phyloP scores from a whole-genome alignment of 495 filamentous ascomycete genomes.

The Aspergillus asperescens region DNA sequence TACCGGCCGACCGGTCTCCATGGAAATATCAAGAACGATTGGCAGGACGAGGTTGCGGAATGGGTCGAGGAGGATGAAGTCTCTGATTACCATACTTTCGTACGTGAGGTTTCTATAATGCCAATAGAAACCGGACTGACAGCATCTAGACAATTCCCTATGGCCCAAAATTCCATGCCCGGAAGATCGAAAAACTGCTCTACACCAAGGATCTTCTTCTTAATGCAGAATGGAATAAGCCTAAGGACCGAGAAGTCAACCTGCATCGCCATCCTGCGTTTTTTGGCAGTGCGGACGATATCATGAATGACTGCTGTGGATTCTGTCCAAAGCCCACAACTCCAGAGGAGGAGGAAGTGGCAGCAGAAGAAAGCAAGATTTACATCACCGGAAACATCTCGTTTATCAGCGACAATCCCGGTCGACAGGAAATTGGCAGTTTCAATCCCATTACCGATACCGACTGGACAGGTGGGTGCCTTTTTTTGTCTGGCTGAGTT shows the following conservation, averaged over 20 bases:
- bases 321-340: constrained; percentile 64
- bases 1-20: constrained; percentile 18
- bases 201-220: constrained; percentile 77
- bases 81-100: constrained; percentile 70
- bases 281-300: constrained; percentile 60
- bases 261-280: constrained; percentile 76
- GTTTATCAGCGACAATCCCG: constrained; percentile 75
- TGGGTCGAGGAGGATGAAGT: constrained; percentile 71
- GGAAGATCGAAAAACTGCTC: constrained; percentile 69
- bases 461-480: constrained; percentile 70
- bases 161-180: constrained; percentile 60
- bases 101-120: constrained; percentile 9
- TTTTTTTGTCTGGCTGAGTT: background rate
- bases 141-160: constrained; percentile 59
- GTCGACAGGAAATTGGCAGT: constrained; percentile 62
- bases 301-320: constrained; percentile 75
- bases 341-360: constrained; percentile 61
- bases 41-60: constrained; percentile 74
- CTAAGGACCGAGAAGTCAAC: constrained; percentile 61
- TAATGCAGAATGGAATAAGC: constrained; percentile 80
- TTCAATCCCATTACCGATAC: constrained; percentile 78
- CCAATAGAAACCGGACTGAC: background rate
- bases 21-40: constrained; percentile 64
- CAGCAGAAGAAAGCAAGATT: constrained; percentile 63
- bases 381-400: constrained; percentile 64